Evolutionary conservation across 495 filamentous ascomycete species (phyloP), one percentile per base, ranked within the genome.

Genomic region (Aspergillus conjunctus): DNA sequence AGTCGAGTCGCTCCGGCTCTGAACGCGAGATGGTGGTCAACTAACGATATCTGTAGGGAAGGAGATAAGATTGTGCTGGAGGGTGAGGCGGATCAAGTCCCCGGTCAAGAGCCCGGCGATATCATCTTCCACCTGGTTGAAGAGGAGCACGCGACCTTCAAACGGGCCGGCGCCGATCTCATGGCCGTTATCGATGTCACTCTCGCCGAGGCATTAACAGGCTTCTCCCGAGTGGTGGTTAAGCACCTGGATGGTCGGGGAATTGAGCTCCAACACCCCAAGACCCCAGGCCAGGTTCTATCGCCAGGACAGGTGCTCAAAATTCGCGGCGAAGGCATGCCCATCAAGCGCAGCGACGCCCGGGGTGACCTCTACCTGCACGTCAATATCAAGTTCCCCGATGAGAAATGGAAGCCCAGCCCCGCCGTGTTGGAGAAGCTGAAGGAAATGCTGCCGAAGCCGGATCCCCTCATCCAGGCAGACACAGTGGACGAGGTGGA

Each of bases 221-320:
- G 95, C 8, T 97, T 98, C 77, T 89, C 89, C 17, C 88, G 92
- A 41, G 91, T 96, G 12, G 91, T 97, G 11, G 53, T 98, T 60
- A 93, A 91, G 66, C 94, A 98, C 71, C 86, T 98, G 5, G 94
- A 98, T 67, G 94, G 93, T 14, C 84, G 94, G 55, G 94, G 95
- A 21, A 95, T 98, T 56, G 83, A 89, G 56, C 75, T 98, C 49
- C 81, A 83, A 54, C 87, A 94, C 66, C 73, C 81, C 10, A 79
- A 84, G 60, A 85, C 86, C 3, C 78, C 83, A 48, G 92, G 92
- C 61, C 85, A 89, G 72, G 74, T 96, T 45, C 71, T 98, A 12
- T 85, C 83, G 18, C 91, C 93, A 2, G 88, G 85, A 15, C 90
- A 98, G 65, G 83, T 92, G 14, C 80, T 98, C 60, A 96, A 91